Base-by-base conservation (phyloP, 1,284 basidiomycete genomes). In the Pseudozyma sp. region DNA sequence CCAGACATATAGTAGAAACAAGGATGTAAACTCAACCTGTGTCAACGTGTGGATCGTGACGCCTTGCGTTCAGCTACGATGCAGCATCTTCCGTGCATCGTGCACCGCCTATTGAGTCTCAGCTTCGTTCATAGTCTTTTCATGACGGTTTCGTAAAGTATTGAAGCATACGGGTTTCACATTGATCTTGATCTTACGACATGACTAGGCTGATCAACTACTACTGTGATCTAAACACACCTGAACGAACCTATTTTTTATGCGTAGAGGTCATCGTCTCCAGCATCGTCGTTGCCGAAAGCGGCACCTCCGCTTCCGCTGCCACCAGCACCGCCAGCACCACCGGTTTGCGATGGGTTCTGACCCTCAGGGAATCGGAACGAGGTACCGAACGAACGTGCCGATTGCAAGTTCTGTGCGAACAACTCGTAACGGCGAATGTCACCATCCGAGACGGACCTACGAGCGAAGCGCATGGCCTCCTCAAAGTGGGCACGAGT, bases 301-400 rank as follows among this genome's bases (percentile, higher is more conserved):
- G 91, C 92, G 59, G 92, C 88, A 65, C 94, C 93, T 42, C 89
- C 85, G n/a, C 88, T 79, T 8, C 87, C 85, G 21, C 85, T 85
- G 16, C 86, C 87, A 13, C 87, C 86, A 16, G 55, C 57, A 53
- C 70, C 69, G 42, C 64, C 65, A 44, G 69, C 64, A 39, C 59
- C 59, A 14, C 58, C 51, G 21, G 54, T 52, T 43, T 64, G 56
- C 35, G 48, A 57, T 44, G 64, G 58, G 70, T 61, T 52, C 36
- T 64, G 69, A 86, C 88, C 55, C 81, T 97, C 95, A 18, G 97
- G 97, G 94, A 99, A 99, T 88, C 93, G 94, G 90, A 97, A 97
- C 84, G 90, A 91, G 85, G 91, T 91, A 56, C 94, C 94, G 82
- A 93, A 82, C 49, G 69, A 74, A 16, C 83, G 71, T 43, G 80